These are phyloP conservation scores for Purshia tridentata DNA, from an alignment of 306 rosid species.

Conservation along the genomic window DNA sequence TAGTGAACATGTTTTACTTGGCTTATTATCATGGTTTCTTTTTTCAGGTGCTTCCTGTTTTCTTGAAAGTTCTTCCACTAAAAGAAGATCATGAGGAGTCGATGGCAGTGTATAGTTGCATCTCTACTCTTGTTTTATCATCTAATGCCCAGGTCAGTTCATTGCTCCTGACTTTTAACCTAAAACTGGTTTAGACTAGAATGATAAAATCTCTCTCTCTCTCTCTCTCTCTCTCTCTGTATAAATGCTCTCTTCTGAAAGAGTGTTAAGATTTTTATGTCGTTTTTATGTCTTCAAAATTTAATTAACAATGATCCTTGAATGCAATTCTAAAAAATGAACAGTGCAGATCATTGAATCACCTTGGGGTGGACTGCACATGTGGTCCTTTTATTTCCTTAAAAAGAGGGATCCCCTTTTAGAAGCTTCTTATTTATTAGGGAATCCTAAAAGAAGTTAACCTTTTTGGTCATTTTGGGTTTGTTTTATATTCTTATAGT, in stretches of 20 bases:
- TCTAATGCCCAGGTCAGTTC: constrained; percentile 83
- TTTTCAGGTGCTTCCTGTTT: constrained; percentile 87
- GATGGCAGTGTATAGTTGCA: constrained; percentile 80
- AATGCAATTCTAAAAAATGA: no score
- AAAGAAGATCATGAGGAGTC: constrained; percentile 98
- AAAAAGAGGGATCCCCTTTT: neutral
- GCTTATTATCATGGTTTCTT: constrained; percentile 29
- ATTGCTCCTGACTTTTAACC: constrained; percentile 11
- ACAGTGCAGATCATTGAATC: no score
- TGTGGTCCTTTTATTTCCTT: no score
- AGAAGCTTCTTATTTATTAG: neutral
- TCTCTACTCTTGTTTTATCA: constrained; percentile 74
- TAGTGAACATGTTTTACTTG: neutral
- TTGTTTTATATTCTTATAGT: constrained; percentile 12
- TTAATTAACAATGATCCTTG: no score
- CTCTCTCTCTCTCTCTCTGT: neutral
- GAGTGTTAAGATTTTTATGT: no score
- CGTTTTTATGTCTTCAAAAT: no score
- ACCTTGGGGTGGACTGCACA: no score
- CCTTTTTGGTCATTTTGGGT: neutral
- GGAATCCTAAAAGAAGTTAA: neutral
- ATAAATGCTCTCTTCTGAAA: no score
- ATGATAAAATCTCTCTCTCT: neutral
- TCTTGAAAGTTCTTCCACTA: constrained; percentile 83
- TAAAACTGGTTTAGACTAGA: neutral